phyloP scores from a whole-genome alignment of 768 basidiomycete species.

The Kwoniella sp. region DNA sequence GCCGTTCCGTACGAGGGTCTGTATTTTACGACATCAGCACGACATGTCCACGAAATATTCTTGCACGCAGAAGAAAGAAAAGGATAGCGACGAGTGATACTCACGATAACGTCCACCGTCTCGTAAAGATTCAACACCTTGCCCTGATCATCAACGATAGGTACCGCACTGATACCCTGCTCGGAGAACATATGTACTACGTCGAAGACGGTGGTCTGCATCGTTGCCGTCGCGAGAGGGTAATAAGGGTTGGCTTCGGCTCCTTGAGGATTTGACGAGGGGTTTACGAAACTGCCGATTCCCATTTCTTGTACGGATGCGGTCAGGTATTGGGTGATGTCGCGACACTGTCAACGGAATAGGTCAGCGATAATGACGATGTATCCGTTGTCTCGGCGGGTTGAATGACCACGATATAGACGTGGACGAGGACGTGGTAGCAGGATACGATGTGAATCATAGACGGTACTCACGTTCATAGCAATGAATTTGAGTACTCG shows the following conservation, averaged over 20 bases:
- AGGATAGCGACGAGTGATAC: constrained; percentile 49
- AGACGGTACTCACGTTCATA: constrained; percentile 79
- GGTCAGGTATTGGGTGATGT: constrained; percentile 58
- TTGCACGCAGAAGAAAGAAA: too few species aligned
- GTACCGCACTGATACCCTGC: constrained; percentile 91
- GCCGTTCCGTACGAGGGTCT: constrained; percentile 93
- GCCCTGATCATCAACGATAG: constrained; percentile 84
- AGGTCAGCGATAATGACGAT: background rate
- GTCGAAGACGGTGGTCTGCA: constrained; percentile 91
- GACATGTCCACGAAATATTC: background rate
- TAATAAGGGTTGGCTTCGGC: constrained; percentile 66
- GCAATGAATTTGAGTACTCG: constrained; percentile 97
- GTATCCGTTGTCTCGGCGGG: too few species aligned
- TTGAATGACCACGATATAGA: too few species aligned
- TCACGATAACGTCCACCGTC: constrained; percentile 96
- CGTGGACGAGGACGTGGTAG: too few species aligned
- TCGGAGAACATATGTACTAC: constrained; percentile 99
- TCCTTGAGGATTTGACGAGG: constrained; percentile 48
- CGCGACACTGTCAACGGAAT: constrained; percentile 68
- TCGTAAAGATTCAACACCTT: constrained; percentile 95
- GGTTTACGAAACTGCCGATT: constrained; percentile 85
- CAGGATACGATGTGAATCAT: too few species aligned
- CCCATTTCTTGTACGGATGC: constrained; percentile 61
- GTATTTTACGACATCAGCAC: background rate
- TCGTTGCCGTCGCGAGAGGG: constrained; percentile 87